Evolutionary conservation across 768 basidiomycete species (phyloP), one percentile per base, ranked within the genome.

Genomic region (Leccinum fibrillosum): DNA sequence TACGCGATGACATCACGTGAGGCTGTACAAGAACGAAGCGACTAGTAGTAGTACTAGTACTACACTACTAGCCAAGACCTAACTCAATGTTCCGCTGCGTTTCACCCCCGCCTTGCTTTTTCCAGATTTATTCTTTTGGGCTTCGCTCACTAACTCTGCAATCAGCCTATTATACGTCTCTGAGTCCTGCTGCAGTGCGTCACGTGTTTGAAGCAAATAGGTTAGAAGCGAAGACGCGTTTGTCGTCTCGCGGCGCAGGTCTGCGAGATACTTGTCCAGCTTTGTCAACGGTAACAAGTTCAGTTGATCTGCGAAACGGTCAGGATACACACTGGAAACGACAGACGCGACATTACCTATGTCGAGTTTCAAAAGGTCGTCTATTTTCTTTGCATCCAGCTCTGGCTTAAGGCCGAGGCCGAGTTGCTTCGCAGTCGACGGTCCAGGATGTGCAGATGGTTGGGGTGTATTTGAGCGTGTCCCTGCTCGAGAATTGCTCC

Each of bases 101-200:
- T 79, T 78, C 62, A 70, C 64, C 30, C 79, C 75, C 60, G 74
- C 68, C 61, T 76, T 75, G 59, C 76, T 77, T 64, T 86, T 89
- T 15, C 83, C 83, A 7, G 83, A 83, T 67, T 90, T 91, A 54
- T 86, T 79, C 72, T 89, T 92, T 69, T 92, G 90, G 34, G 94
- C 94, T 72, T 96, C 92, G 45, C 86, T 86, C n/a, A 97, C 92
- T 52, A 97, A 77, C 69, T 93, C 93, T 26, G 88, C 94, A 59
- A 97, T 97, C 57, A 94, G 78, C 15, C 86, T 88, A 72, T 97
- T 95, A 67, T 93, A 94, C 26, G 86, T 90, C 76, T 97, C 89
- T 37, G 86, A 88, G 69, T 92, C 90, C 74, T 94, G 92, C 71
- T 92, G 90, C 59, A 92, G 70, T 34, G 87, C 83, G 61, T 94